Evolutionary conservation across 257 asterid genomes (phyloP).

Genomic region (Solanum ossicruentum): DNA sequence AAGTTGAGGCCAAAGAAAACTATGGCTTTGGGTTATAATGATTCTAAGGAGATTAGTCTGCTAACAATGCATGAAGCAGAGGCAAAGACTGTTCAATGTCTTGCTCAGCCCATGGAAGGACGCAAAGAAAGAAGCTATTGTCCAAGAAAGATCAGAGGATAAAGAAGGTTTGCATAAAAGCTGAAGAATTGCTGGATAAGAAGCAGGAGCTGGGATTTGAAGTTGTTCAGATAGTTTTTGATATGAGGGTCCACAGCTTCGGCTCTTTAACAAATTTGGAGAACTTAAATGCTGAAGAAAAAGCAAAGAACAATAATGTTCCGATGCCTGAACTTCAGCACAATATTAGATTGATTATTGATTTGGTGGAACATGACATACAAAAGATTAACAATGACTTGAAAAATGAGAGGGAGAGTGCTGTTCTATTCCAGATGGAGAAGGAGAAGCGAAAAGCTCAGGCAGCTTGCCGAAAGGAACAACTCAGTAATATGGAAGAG

Average conservation of each 20-base stretch:
- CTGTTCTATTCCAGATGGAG: too few species aligned
- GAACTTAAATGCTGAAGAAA: constrained; percentile 38
- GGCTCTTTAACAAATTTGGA: constrained; percentile 68
- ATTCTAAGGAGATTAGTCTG: constrained; percentile 38
- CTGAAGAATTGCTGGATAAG: constrained; percentile 56
- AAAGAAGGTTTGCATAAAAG: constrained; percentile 47
- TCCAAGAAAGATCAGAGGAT: constrained; percentile 6
- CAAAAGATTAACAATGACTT: too few species aligned
- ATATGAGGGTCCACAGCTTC: constrained; percentile 88
- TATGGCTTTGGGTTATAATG: constrained; percentile 81
- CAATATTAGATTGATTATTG: constrained; percentile 55
- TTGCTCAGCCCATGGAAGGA: constrained; percentile 21
- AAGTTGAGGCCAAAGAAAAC: constrained; percentile 73
- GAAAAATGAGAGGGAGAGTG: too few species aligned
- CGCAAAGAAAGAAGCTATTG: constrained; percentile 15
- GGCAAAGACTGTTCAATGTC: constrained; percentile 9
- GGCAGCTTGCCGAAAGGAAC: too few species aligned
- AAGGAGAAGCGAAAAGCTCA: too few species aligned
- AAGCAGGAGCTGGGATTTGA: constrained; percentile 68
- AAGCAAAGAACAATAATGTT: constrained; percentile 46
- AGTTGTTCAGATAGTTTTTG: constrained; percentile 66
- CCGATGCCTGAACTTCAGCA: constrained; percentile 95
- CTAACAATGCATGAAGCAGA: constrained; percentile 32
- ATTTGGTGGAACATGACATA: constrained; percentile 55
- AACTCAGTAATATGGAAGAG: too few species aligned